Evolutionary conservation across 306 rosid genomes (phyloP), one percentile per base, ranked within the genome.

Genomic region (Potentilla sterilis): DNA sequence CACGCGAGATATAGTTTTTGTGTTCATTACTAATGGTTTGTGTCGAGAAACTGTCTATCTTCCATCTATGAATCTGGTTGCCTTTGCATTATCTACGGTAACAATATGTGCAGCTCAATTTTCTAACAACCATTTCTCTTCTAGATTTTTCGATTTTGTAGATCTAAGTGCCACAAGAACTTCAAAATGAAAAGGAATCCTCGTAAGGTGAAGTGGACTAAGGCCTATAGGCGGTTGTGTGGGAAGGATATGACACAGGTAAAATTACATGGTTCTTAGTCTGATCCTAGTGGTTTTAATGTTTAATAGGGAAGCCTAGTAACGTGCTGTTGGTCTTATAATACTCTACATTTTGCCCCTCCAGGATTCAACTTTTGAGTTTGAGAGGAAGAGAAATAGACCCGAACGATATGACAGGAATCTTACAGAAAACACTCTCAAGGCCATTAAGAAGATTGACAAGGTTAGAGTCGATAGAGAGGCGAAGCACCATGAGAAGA

Each of bases 231-330:
- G 52, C 73, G 88, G 52, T 82, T 88, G 75, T 93, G 83, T 78
- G 97, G 96, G 81, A 94, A 91, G 90, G 96, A 91, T 82, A 91
- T 94, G 97, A 94, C 97, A 48, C 90, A 91, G 91, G 97, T 94
- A 69, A 49, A 16, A 10, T 21, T 43, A 11, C 67, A 52, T 54
- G 35, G 19, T 64, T 7, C 73, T 46, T 70, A 63, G 24, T 76
- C 18, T 55, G 57, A 49, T 47, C 43, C 5, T 70, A 59, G 37
- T 40, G 9, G 40, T 10, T 54, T 22, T 73, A 22, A 18, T 16
- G 37, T 14, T 78, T 74, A 9, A 57, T 22, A 57, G 6, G 63
- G 32, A 28, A 59, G 65, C 18, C 14, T 62, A 40, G 37, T 40
- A 38, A 55, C 52, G 38, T 72, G 3, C 35, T 9, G 35, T 3